Base-by-base conservation (phyloP, 345 rosid species). In the Brassica carinata region DNA sequence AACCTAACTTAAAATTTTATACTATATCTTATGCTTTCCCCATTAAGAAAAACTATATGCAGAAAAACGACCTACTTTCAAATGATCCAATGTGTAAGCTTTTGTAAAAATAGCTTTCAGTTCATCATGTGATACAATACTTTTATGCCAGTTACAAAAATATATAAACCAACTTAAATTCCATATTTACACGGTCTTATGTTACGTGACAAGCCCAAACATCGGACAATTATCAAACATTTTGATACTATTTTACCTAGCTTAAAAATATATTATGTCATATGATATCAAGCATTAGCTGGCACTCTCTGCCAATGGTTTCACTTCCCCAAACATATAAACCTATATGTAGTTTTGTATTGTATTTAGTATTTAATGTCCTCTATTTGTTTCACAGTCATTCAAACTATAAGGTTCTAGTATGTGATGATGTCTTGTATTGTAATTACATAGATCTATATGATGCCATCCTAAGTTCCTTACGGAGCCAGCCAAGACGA, bases 1-100 rank as follows among this genome's bases (percentile, higher is more conserved):
- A 75, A 71, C 83, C 83, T 71, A 81, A 81, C 76, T 75, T 75
- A 72, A 69, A 53, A 71, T 67, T 75, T 75, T 81, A 26, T 48
- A 0, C 8, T 17, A 40, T 55, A 53, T 75, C 70, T 45, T 17
- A 26, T 33, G 23, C 2, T 68, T 74, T 62, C 70, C 17, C 30
- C 51, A 69, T 69, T 31, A 48, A 74, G 11, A 73, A 67, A 36
- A 74, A 48, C 78, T 68, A 23, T 10, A 67, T 67, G 58, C 45
- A 68, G 79, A 69, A 74, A 40, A 51, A 62, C 79, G 75, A 68
- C 79, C 83, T 59, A 79, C 83, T 79, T 69, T 68, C 75, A 73
- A 67, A 29, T 43, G 67, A 79, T 38, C 27, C 63, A 62, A 2
- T 73, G 55, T 72, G 29, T 79, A 34, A 72, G 67, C 61, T 27